Evolutionary conservation across 257 asterid genomes (phyloP).

Genomic region (Capsicum baccatum): DNA sequence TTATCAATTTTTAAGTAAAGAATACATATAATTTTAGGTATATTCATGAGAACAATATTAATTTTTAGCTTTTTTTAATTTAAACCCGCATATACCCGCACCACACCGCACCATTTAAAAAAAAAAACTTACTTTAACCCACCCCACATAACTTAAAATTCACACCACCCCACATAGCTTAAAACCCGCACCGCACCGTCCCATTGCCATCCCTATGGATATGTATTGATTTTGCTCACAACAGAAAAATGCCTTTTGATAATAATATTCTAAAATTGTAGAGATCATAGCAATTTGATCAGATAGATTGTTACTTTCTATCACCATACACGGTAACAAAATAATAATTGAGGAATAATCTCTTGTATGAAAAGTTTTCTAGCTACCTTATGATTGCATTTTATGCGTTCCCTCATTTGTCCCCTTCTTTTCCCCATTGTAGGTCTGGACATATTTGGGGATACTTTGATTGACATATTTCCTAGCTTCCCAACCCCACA

Average conservation of each 20-base stretch:
- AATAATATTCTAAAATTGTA: not conserved
- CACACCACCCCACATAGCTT: too few relatives aligned
- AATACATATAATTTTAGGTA: too few relatives aligned
- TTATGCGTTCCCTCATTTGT: not conserved
- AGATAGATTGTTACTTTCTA: slow-evolving; percentile 12
- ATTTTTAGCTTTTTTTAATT: too few relatives aligned
- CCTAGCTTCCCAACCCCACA: not conserved
- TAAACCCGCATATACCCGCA: too few relatives aligned
- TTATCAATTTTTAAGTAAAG: too few relatives aligned
- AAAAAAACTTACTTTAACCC: too few relatives aligned
- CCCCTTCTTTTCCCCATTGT: not conserved
- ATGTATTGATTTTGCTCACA: not conserved
- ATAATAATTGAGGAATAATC: not conserved
- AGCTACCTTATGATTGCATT: slow-evolving; percentile 26
- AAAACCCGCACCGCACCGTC: too few relatives aligned
- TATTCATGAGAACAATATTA: too few relatives aligned
- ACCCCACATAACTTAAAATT: too few relatives aligned
- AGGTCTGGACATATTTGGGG: not conserved
- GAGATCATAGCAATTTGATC: not conserved
- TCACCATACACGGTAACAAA: not conserved
- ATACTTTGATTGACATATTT: slow-evolving; percentile 10
- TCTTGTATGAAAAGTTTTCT: slow-evolving; percentile 5
- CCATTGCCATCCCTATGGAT: not conserved
- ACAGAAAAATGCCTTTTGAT: not conserved
- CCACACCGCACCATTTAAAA: too few relatives aligned